Percentiles rank a stretch among this genome's conserved stretches.
Conservation (phyloP, 306 rosid genomes). For the Quercus suber region DNA sequence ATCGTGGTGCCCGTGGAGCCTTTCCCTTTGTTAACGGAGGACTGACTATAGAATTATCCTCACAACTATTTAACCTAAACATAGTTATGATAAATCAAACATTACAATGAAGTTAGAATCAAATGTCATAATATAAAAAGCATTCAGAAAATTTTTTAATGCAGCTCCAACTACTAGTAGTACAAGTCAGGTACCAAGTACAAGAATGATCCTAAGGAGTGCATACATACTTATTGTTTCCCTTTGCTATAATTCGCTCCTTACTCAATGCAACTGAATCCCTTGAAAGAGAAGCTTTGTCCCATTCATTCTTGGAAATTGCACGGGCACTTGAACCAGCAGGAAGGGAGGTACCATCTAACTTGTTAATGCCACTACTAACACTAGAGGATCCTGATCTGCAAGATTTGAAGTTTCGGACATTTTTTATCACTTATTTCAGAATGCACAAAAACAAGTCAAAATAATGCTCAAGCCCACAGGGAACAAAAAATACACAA, state of each 20-base stretch:
- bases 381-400: conserved; percentile 57
- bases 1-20: conserved; percentile 69
- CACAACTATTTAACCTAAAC: conserved; percentile 51
- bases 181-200: conserved; percentile 18
- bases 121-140: neutral
- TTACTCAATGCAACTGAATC: conserved; percentile 54
- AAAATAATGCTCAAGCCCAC: neutral
- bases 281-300: conserved; percentile 49
- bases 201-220: conserved; percentile 17
- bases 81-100: neutral
- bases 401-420: conserved; percentile 29
- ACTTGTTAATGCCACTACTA: conserved; percentile 41
- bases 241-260: conserved; percentile 51
- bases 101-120: neutral
- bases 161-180: neutral
- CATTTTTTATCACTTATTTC: neutral
- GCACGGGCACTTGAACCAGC: conserved; percentile 41
- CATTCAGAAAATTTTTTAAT: conserved; percentile 1
- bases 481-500: neutral
- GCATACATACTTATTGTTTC: conserved; percentile 57
- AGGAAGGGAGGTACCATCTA: conserved; percentile 49
- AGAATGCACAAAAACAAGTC: conserved; percentile 1
- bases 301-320: conserved; percentile 55
- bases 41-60: conserved; percentile 43
- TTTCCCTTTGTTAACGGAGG: conserved; percentile 59